A percentile compares a stretch with the other conserved stretches of the same genome.
phyloP scores from a whole-genome alignment of 352 stramenopile species.

The Phytophthora brassicae region DNA sequence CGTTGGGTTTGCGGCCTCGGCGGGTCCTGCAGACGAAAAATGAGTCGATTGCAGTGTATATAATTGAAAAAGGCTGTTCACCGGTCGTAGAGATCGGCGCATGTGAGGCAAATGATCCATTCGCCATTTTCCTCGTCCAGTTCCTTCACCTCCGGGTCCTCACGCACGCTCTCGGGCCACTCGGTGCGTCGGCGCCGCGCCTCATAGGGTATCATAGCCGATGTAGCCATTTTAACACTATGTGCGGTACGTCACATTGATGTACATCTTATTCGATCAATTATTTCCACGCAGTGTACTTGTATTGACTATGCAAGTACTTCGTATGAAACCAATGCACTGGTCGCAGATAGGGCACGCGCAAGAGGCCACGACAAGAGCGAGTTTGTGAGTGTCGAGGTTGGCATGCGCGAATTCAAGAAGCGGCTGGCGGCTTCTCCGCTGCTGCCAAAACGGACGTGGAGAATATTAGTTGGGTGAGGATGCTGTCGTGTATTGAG shows the following conservation, averaged over 20 bases:
- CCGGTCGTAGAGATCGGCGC: conserved; percentile 56
- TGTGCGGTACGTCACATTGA: too few species aligned
- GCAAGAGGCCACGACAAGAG: conserved; percentile 56
- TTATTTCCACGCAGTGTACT: too few species aligned
- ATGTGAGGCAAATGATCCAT: conserved; percentile 70
- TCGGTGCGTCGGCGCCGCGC: conserved; percentile 47
- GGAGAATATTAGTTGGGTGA: conserved; percentile 8
- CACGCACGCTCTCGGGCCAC: conserved; percentile 55
- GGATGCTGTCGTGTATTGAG: too few species aligned
- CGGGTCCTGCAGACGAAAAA: conserved; percentile 37
- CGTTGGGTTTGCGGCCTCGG: conserved; percentile 60
- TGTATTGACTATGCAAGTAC: too few species aligned
- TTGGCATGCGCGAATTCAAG: conserved; percentile 71
- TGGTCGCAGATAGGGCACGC: too few species aligned
- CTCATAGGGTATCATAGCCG: conserved; percentile 36
- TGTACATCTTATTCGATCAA: too few species aligned
- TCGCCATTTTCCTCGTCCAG: conserved; percentile 60
- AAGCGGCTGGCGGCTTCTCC: conserved; percentile 40
- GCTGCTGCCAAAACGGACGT: not conserved
- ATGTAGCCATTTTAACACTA: not conserved
- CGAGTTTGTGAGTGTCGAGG: conserved; percentile 77
- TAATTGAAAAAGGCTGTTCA: conserved; percentile 13
- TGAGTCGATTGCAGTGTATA: not conserved
- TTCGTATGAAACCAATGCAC: too few species aligned
- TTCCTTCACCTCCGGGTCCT: conserved; percentile 53